Evolutionary conservation across 208 protist genomes (phyloP).

Genomic region (Vickermania spadyakhi): DNA sequence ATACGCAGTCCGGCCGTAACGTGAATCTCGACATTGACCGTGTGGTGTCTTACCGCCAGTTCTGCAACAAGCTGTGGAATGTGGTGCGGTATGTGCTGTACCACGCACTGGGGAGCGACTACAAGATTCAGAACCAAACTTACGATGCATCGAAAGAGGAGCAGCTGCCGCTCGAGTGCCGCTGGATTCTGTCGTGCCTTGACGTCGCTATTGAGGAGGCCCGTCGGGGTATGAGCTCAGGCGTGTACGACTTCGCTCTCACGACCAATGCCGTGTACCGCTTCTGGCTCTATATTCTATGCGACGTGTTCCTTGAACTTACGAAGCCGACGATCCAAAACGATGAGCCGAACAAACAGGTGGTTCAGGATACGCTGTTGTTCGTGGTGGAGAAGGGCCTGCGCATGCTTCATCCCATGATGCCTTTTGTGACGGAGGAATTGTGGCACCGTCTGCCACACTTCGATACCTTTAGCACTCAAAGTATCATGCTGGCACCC

Average conservation of each 20-base stretch:
- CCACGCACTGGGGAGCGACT: conserved; percentile 75
- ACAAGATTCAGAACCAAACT: conserved; percentile 36
- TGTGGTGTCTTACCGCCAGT: conserved; percentile 96
- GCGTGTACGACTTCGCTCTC: conserved; percentile 88
- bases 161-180: conserved; percentile 83
- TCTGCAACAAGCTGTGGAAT: conserved; percentile 99
- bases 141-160: conserved; percentile 30
- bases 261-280: conserved; percentile 89
- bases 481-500: conserved; percentile 85
- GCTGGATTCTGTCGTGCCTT: conserved; percentile 95
- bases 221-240: conserved; percentile 60
- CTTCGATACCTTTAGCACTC: conserved; percentile 53
- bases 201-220: conserved; percentile 63
- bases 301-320: conserved; percentile 96
- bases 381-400: conserved; percentile 89
- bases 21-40: conserved; percentile 98
- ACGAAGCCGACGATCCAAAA: conserved; percentile 89
- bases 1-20: conserved; percentile 90
- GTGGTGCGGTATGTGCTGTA: conserved; percentile 94
- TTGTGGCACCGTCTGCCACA: conserved; percentile 96
- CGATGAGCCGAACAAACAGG: conserved; percentile 52
- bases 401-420: conserved; percentile 98
- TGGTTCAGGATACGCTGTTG: conserved; percentile 89
- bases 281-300: conserved; percentile 98
- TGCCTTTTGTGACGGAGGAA: conserved; percentile 99